Percentiles rank a stretch among this genome's conserved stretches.
Conservation (phyloP, 2,329 filamentous ascomycete species). For the Trichophyton simii region DNA sequence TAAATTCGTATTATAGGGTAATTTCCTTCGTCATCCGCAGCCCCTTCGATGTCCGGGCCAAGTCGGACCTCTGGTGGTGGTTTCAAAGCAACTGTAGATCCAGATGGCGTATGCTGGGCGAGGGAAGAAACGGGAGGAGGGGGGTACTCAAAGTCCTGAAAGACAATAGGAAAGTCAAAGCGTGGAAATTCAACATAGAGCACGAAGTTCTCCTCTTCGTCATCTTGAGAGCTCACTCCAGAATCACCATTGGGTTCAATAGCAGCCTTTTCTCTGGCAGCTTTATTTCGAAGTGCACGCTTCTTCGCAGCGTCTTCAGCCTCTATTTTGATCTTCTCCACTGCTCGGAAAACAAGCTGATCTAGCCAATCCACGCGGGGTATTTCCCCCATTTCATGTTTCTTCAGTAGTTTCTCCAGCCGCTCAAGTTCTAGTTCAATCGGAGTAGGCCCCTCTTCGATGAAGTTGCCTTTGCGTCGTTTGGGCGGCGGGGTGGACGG, state of each 20-base stretch:
- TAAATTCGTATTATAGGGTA: slow-evolving; percentile 68
- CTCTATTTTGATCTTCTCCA: slow-evolving; percentile 62
- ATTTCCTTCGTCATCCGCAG: slow-evolving; percentile 38
- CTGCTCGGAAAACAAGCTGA: slow-evolving; percentile 78
- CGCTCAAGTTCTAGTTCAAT: slow-evolving; percentile 78
- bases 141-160: slow-evolving; percentile 85
- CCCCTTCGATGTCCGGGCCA: slow-evolving; percentile 73
- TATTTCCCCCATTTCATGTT: slow-evolving; percentile 96
- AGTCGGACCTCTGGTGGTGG: slow-evolving; percentile 79
- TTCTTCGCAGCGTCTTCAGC: slow-evolving; percentile 53
- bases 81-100: slow-evolving; percentile 59
- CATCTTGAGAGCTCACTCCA: slow-evolving; percentile 16
- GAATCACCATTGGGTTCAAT: slow-evolving; percentile 25
- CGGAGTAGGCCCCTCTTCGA: slow-evolving; percentile 41
- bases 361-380: slow-evolving; percentile 90
- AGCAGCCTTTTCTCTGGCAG: slow-evolving; percentile 19
- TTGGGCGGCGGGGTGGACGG: slow-evolving; percentile 53
- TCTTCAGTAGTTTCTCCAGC: slow-evolving; percentile 82
- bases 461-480: slow-evolving; percentile 38
- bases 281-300: slow-evolving; percentile 31
- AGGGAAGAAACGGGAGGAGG: slow-evolving; percentile 70
- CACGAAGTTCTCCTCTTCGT: slow-evolving; percentile 56
- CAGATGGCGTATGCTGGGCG: slow-evolving; percentile 49
- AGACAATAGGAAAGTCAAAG: slow-evolving; percentile 92
- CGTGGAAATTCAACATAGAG: slow-evolving; percentile 84